Evolutionary conservation across 352 stramenopile species (phyloP).

Genomic region (Globisporangium solare): DNA sequence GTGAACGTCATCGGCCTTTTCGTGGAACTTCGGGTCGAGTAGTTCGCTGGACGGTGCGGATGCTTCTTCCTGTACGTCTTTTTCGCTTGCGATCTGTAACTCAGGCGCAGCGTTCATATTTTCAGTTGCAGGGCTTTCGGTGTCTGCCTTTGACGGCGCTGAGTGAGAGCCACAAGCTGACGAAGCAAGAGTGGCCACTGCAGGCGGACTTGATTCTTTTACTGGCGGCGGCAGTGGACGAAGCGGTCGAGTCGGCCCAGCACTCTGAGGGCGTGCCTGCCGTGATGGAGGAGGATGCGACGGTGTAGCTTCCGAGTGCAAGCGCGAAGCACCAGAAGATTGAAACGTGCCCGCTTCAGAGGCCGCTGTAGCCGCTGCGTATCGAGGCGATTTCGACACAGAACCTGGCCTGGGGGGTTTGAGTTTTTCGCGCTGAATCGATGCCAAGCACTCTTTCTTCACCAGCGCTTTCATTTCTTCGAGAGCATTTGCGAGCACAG

Average conservation of each 20-base stretch:
- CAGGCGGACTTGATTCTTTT: too few species aligned
- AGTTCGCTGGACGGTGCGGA: too few species aligned
- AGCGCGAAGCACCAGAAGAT: too few species aligned
- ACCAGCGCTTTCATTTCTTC: constrained; percentile 34
- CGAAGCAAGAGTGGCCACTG: background rate
- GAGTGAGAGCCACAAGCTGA: background rate
- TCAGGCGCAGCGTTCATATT: too few species aligned
- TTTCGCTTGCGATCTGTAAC: too few species aligned
- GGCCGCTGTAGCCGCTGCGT: background rate
- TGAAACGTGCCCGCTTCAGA: too few species aligned
- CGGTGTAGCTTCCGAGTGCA: background rate
- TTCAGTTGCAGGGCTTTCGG: too few species aligned
- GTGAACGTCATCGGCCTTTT: too few species aligned
- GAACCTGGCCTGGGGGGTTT: constrained; percentile 9
- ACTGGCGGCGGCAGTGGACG: background rate
- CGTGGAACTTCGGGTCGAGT: too few species aligned
- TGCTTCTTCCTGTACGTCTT: too few species aligned
- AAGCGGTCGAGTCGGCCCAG: constrained; percentile 5
- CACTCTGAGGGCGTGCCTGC: constrained; percentile 11
- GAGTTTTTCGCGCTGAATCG: constrained; percentile 29
- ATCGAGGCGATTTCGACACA: background rate
- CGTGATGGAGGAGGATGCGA: constrained; percentile 1
- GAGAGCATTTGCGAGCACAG: constrained; percentile 25
- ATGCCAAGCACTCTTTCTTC: constrained; percentile 24
- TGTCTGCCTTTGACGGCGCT: too few species aligned